phyloP scores from a whole-genome alignment of 352 stramenopile species.

The Phytopythium aichiense region DNA sequence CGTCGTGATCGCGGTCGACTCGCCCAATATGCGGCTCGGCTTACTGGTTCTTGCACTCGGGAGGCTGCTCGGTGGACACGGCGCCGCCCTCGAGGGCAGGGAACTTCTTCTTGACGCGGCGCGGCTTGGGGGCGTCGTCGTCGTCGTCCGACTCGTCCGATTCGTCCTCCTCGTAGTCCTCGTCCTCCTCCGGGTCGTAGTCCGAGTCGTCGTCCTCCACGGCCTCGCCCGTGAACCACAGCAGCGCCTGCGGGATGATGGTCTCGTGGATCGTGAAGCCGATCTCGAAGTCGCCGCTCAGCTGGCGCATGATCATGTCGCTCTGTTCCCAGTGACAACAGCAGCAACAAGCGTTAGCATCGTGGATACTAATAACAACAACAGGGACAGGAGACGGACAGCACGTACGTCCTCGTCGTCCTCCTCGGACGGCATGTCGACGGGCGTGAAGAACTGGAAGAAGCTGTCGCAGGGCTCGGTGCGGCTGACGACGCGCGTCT shows the following conservation, averaged over 20 bases:
- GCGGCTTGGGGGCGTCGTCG: slow-evolving; percentile 46
- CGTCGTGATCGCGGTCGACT: background rate
- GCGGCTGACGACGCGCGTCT: slow-evolving; percentile 72
- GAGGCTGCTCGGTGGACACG: slow-evolving; percentile 76
- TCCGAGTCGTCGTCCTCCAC: slow-evolving; percentile 77
- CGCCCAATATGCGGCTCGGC: background rate
- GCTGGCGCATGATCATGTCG: slow-evolving; percentile 84
- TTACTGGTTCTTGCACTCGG: slow-evolving; percentile 91
- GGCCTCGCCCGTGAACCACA: slow-evolving; percentile 85
- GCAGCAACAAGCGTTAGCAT: slow-evolving; percentile 13
- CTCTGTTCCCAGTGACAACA: slow-evolving; percentile 27
- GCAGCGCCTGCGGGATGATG: slow-evolving; percentile 81
- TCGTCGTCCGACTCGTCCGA: slow-evolving; percentile 50
- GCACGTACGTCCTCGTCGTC: slow-evolving; percentile 74
- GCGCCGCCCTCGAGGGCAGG: slow-evolving; percentile 54
- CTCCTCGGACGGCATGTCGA: slow-evolving; percentile 84
- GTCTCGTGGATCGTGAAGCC: slow-evolving; percentile 86
- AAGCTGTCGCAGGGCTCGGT: slow-evolving; percentile 84
- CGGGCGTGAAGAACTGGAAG: slow-evolving; percentile 84
- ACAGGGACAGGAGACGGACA: slow-evolving; percentile 5
- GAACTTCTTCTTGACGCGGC: slow-evolving; percentile 71
- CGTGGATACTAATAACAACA: slow-evolving; percentile 2
- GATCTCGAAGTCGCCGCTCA: slow-evolving; percentile 82
- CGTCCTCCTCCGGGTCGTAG: slow-evolving; percentile 73
- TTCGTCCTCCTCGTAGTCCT: slow-evolving; percentile 57